Evolutionary conservation across 2,329 filamentous ascomycete species (phyloP).

Genomic region (Trichophyton verrucosum): DNA sequence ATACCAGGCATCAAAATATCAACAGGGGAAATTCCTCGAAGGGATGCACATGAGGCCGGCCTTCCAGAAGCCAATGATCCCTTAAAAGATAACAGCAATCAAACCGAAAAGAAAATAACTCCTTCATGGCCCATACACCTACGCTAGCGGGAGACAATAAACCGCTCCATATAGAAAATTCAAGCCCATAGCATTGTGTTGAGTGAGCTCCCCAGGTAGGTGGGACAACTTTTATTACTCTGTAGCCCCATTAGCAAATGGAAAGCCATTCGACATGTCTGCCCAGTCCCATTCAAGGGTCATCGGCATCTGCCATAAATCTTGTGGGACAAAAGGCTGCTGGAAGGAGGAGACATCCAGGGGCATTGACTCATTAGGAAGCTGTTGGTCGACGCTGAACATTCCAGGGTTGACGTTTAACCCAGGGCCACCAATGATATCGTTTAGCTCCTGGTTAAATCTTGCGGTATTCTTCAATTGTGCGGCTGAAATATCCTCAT

Average conservation of each 20-base stretch:
- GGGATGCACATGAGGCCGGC: neutral
- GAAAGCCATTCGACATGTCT: conserved; percentile 22
- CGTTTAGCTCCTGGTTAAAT: conserved; percentile 12
- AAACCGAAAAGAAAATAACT: neutral
- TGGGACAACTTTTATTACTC: neutral
- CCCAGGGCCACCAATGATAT: conserved; percentile 25
- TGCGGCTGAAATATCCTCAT: neutral
- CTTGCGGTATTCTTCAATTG: conserved; percentile 5
- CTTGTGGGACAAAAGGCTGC: conserved; percentile 80
- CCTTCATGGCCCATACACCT: neutral
- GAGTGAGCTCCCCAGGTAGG: too few species aligned
- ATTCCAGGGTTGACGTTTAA: conserved; percentile 7
- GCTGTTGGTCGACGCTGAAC: conserved; percentile 12
- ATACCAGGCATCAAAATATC: neutral
- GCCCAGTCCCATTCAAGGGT: conserved; percentile 84
- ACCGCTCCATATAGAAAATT: neutral
- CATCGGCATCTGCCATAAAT: conserved; percentile 92
- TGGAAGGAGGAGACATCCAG: conserved; percentile 46
- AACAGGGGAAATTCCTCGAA: neutral
- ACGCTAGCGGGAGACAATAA: neutral
- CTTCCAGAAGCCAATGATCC: neutral
- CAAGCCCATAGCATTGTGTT: neutral
- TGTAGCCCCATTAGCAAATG: neutral
- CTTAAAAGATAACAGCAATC: neutral
- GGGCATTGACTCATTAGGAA: conserved; percentile 21